Evolutionary conservation across 495 filamentous ascomycete species (phyloP).

Genomic region (Bathelium albidoporum): DNA sequence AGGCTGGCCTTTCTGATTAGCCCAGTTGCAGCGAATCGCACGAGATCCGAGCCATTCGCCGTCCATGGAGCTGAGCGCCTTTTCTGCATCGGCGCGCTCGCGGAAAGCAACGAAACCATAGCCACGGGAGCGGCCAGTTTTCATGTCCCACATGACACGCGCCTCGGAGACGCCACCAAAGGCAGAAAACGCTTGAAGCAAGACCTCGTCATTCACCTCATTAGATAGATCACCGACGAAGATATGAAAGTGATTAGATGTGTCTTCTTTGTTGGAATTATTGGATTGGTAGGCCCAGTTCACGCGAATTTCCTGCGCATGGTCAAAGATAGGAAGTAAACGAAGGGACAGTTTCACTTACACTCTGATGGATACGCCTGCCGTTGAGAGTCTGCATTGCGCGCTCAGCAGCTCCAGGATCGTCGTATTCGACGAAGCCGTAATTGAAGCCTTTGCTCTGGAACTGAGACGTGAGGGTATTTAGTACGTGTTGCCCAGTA

Average conservation of each 20-base stretch:
- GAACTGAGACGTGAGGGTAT: slow-evolving; percentile 32
- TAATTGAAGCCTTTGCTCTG: slow-evolving; percentile 98
- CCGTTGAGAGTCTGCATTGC: slow-evolving; percentile 97
- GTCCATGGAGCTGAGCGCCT: slow-evolving; percentile 94
- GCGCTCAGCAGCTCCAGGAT: slow-evolving; percentile 88
- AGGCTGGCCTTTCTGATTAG: slow-evolving; percentile 98
- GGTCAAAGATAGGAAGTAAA: not conserved
- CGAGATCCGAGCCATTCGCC: slow-evolving; percentile 98
- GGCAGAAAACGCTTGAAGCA: slow-evolving; percentile 90
- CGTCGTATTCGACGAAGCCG: slow-evolving; percentile 98
- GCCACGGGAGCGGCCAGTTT: slow-evolving; percentile 92
- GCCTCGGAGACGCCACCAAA: slow-evolving; percentile 98
- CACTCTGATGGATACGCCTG: slow-evolving; percentile 85
- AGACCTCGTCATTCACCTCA: slow-evolving; percentile 95
- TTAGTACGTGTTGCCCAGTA: slow-evolving; percentile 2
- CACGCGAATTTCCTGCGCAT: slow-evolving; percentile 82
- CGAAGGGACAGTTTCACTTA: slow-evolving; percentile 37
- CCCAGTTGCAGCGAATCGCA: slow-evolving; percentile 99
- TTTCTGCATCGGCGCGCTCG: slow-evolving; percentile 87
- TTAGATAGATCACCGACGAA: slow-evolving; percentile 98
- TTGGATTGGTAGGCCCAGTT: slow-evolving; percentile 99
- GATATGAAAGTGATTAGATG: slow-evolving; percentile 97
- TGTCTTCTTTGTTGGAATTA: slow-evolving; percentile 90
- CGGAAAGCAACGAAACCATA: slow-evolving; percentile 99
- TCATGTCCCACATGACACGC: slow-evolving; percentile 99